Conservation (phyloP, 345 rosid species). For the Aurinia saxatilis region DNA sequence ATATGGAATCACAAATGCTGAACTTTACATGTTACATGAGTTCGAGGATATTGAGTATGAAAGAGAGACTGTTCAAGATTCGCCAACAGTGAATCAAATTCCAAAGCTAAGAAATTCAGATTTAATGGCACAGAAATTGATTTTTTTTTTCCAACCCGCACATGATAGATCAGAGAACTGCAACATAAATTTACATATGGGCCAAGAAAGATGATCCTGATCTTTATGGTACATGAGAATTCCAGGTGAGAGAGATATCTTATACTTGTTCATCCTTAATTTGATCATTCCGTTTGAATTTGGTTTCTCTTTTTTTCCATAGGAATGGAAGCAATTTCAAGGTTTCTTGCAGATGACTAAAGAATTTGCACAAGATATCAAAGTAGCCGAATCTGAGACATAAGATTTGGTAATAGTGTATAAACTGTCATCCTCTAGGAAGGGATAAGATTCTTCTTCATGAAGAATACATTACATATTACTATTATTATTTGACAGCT, state of each 20-base stretch:
- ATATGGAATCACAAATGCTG: conserved; percentile 56
- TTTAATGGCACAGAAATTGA: neutral
- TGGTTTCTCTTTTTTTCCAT: neutral
- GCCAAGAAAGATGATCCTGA: conserved; percentile 50
- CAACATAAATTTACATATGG: conserved; percentile 67
- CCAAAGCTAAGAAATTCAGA: neutral
- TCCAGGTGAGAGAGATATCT: conserved; percentile 46
- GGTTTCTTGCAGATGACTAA: conserved; percentile 61
- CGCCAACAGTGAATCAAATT: conserved; percentile 38
- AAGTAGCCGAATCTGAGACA: conserved; percentile 52
- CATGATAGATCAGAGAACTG: conserved; percentile 50
- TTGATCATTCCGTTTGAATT: neutral
- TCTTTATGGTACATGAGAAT: conserved; percentile 74
- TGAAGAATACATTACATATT: no score
- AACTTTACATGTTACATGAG: conserved; percentile 53
- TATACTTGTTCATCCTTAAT: neutral
- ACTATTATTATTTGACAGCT: no score
- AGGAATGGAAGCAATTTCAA: conserved; percentile 69
- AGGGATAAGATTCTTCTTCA: no score
- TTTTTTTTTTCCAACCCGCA: neutral
- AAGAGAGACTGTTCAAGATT: conserved; percentile 49
- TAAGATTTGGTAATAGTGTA: no score
- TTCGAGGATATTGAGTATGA: conserved; percentile 75
- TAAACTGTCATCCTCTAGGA: no score
- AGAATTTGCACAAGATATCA: conserved; percentile 53